These are phyloP conservation scores for Tubosaeta sp. DNA, from an alignment of 768 basidiomycete genomes.

Conservation along the genomic window DNA sequence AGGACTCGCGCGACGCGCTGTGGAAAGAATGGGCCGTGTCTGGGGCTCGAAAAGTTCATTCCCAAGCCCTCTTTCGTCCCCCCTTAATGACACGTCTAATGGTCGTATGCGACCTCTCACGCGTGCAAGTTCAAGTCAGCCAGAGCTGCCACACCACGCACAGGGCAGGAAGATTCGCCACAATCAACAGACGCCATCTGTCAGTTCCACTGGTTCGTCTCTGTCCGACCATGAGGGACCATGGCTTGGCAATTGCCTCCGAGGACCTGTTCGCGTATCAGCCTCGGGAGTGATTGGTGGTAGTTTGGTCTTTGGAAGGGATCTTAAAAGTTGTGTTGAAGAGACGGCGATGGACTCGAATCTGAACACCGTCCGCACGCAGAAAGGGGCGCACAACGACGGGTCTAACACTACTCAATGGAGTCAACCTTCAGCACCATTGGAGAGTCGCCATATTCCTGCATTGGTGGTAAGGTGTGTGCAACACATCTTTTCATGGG, in stretches of 20 bases:
- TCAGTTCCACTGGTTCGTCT: slow-evolving; percentile 48
- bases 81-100: slow-evolving; percentile 38
- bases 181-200: slow-evolving; percentile 58
- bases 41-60: slow-evolving; percentile 44
- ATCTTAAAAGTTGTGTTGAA: slow-evolving; percentile 49
- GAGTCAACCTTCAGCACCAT: slow-evolving; percentile 20
- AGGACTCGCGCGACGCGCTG: slow-evolving; percentile 71
- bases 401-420: not conserved
- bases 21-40: slow-evolving; percentile 70
- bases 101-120: slow-evolving; percentile 30
- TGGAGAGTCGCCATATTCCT: slow-evolving; percentile 57
- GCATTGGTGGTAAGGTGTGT: slow-evolving; percentile 79
- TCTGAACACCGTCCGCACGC: slow-evolving; percentile 5
- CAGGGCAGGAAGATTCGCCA: slow-evolving; percentile 41
- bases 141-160: slow-evolving; percentile 22
- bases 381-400: slow-evolving; percentile 1
- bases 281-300: slow-evolving; percentile 33
- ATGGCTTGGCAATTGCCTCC: slow-evolving; percentile 48
- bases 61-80: slow-evolving; percentile 43
- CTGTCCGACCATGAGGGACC: slow-evolving; percentile 50
- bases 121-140: slow-evolving; percentile 40
- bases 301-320: slow-evolving; percentile 65
- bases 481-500: slow-evolving; percentile 79
- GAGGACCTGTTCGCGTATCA: slow-evolving; percentile 46
- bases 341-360: slow-evolving; percentile 49